Evolutionary conservation across 2,329 filamentous ascomycete species (phyloP), one percentile per base, ranked within the genome.

Genomic region (Parafenestella ontariensis): DNA sequence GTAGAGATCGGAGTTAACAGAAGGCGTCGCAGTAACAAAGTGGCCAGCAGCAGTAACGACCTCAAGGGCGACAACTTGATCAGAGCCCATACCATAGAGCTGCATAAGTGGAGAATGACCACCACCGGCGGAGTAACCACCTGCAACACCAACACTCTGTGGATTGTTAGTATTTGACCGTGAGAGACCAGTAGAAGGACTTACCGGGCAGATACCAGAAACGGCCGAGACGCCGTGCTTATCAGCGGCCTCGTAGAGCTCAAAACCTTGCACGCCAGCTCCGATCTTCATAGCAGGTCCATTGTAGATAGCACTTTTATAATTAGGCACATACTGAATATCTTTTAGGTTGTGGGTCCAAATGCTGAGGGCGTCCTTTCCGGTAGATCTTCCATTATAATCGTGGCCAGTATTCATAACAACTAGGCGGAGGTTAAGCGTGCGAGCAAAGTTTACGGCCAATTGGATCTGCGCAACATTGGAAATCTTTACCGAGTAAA

Each of bases 101-200:
- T 77, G 76, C 43, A 79, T 80, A 29, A 87, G 62, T 2, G 83
- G 82, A 11, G 78, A 81, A 68, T 87, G 82, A 0, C 84, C 85
- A 23, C 83, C 84, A 2, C 81, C 83, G 1, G 68, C 62, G 20
- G 70, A 64, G 59, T 74, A 79, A 10, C 77, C 71, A 36, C 71
- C 71, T n/a, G 52, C 76, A 59, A 83, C 72, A n/a, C 84, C 84
- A 9, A 87, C 82, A 1, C 78, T 82, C 28, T 59, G 23, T 3
- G n/a, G 7, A 18, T 3, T 9, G 26, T 59, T 26, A 59, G 46
- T 17, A 26, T 5, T n/a, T n/a, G n/a, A n/a, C n/a, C n/a, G n/a
- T n/a, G n/a, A n/a, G n/a, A n/a, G n/a, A n/a, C n/a, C n/a, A n/a
- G n/a, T n/a, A n/a, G n/a, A n/a, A n/a, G n/a, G 7, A 37, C 52